Evolutionary conservation across 1,139 yeast species (phyloP).

Genomic region (Geotrichum klebahnii): DNA sequence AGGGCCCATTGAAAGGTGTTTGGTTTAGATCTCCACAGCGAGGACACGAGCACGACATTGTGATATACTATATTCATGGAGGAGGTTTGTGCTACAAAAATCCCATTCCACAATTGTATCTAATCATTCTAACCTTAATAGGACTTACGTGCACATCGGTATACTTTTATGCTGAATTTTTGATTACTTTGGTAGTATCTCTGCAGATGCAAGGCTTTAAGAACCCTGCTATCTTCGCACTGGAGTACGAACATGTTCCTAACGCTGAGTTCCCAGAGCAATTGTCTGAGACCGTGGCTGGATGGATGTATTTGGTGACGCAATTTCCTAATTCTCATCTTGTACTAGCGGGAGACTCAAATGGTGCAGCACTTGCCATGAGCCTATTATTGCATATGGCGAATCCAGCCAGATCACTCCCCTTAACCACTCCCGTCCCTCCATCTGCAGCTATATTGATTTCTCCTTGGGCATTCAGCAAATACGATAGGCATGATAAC

Average conservation of each 20-base stretch:
- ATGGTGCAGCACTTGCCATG: constrained; percentile 44
- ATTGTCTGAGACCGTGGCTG: constrained; percentile 32
- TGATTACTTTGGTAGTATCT: constrained; percentile 39
- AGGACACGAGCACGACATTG: constrained; percentile 36
- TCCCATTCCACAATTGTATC: not conserved
- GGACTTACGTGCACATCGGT: constrained; percentile 17
- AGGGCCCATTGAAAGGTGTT: constrained; percentile 34
- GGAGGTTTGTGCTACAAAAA: constrained; percentile 29
- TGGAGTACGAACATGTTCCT: constrained; percentile 35
- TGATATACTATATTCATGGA: constrained; percentile 42
- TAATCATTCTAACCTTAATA: not conserved
- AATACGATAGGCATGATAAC: constrained; percentile 21
- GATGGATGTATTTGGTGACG: constrained; percentile 36
- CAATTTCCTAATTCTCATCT: constrained; percentile 32
- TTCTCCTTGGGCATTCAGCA: constrained; percentile 39
- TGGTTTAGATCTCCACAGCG: constrained; percentile 40
- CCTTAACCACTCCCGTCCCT: constrained; percentile 21
- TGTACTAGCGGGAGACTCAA: constrained; percentile 43
- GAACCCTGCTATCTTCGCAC: constrained; percentile 44
- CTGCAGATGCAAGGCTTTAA: constrained; percentile 45
- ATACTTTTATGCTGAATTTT: constrained; percentile 42
- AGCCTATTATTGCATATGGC: constrained; percentile 40
- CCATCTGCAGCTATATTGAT: constrained; percentile 43
- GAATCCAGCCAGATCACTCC: constrained; percentile 31
- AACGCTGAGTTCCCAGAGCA: constrained; percentile 33